Evolutionary conservation across 177 flowering plant species (phyloP).

Genomic region (Vitis hybrid): DNA sequence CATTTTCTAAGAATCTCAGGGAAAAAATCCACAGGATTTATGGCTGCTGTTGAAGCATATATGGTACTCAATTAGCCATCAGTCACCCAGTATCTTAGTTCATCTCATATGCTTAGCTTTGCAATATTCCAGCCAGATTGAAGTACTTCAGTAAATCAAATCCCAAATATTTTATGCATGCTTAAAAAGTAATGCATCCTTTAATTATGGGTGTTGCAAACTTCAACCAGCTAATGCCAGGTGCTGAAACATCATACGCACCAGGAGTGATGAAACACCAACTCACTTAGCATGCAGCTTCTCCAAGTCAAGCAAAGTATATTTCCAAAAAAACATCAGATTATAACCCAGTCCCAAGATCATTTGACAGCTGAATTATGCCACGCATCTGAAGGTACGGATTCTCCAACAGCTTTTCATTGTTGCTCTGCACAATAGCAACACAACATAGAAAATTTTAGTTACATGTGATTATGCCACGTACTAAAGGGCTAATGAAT

Average conservation of each 20-base stretch:
- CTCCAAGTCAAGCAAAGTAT: slow-evolving; percentile 10
- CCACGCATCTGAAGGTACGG: slow-evolving; percentile 99
- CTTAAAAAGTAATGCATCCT: slow-evolving; percentile 13
- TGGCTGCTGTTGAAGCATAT: slow-evolving; percentile 5
- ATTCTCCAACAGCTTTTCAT: slow-evolving; percentile 94
- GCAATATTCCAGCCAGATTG: slow-evolving; percentile 4
- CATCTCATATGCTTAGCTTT: not conserved
- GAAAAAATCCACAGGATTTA: slow-evolving; percentile 1
- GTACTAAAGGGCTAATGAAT: not conserved
- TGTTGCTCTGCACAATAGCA: slow-evolving; percentile 71
- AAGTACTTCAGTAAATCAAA: slow-evolving; percentile 1
- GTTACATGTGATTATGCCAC: not conserved
- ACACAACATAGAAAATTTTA: slow-evolving; percentile 5
- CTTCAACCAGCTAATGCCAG: slow-evolving; percentile 13
- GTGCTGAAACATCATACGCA: slow-evolving; percentile 13
- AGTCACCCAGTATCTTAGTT: slow-evolving; percentile 6
- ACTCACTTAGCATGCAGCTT: not conserved
- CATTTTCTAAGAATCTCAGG: slow-evolving; percentile 3
- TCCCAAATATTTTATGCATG: slow-evolving; percentile 1
- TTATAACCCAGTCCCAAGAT: slow-evolving; percentile 45
- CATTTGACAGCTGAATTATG: slow-evolving; percentile 82
- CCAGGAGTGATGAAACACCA: slow-evolving; percentile 1
- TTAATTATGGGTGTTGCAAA: not conserved
- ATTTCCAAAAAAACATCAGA: slow-evolving; percentile 6
- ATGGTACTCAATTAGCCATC: slow-evolving; percentile 5